phyloP scores from a whole-genome alignment of 495 filamentous ascomycete genomes.

The Lophium mytilinum region DNA sequence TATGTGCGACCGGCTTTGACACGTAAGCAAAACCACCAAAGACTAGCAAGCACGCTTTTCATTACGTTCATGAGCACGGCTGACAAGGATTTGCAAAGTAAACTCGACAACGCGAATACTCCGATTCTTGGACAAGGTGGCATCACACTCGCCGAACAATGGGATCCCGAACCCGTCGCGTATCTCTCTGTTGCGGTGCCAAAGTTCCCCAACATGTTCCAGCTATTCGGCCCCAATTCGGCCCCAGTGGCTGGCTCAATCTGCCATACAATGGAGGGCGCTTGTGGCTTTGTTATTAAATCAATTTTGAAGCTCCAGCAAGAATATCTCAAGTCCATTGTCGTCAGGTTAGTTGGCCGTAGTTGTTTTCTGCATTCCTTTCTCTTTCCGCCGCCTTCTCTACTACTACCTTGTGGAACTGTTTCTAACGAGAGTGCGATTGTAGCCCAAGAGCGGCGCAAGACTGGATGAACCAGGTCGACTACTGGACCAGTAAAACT shows the following conservation, averaged over 20 bases:
- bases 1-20: constrained; percentile 13
- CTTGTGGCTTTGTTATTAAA: neutral
- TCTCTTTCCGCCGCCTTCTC: neutral
- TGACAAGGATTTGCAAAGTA: neutral
- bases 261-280: neutral
- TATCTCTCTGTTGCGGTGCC: neutral
- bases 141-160: neutral
- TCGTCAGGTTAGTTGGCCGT: neutral
- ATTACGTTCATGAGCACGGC: neutral
- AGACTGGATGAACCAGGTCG: neutral
- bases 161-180: neutral
- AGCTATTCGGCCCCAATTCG: neutral
- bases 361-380: neutral
- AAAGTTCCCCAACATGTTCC: neutral
- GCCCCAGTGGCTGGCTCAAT: neutral
- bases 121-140: neutral
- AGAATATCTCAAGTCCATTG: neutral
- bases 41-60: neutral
- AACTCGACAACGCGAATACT: neutral
- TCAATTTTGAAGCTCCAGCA: neutral
- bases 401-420: too few species aligned
- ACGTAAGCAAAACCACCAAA: neutral
- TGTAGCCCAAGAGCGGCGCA: neutral
- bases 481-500: neutral
- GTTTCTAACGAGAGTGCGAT: neutral